Conservation (phyloP, 352 stramenopile genomes). For the Globisporangium radiosum region DNA sequence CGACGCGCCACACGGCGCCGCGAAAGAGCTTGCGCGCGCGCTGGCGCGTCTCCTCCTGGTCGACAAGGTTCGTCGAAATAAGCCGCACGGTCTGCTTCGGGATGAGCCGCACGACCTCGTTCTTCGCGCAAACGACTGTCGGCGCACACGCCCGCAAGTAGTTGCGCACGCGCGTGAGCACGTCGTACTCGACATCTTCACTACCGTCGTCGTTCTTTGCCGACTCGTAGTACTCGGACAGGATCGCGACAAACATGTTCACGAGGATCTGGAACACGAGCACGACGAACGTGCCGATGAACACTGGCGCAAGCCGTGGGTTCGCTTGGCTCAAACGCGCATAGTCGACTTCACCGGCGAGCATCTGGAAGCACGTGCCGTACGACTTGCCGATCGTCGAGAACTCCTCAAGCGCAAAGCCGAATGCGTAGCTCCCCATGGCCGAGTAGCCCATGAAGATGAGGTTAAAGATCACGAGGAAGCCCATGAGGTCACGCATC, state of each 20-base stretch:
- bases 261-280: slow-evolving; percentile 84
- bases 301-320: slow-evolving; percentile 66
- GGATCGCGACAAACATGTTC: slow-evolving; percentile 89
- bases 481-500: slow-evolving; percentile 80
- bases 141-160: slow-evolving; percentile 71
- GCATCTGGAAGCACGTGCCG: slow-evolving; percentile 84
- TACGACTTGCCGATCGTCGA: slow-evolving; percentile 79
- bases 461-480: slow-evolving; percentile 85
- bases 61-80: slow-evolving; percentile 85
- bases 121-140: slow-evolving; percentile 72
- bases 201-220: slow-evolving; percentile 72
- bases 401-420: slow-evolving; percentile 77
- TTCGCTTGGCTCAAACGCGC: slow-evolving; percentile 70
- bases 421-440: slow-evolving; percentile 83
- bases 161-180: slow-evolving; percentile 68
- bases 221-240: slow-evolving; percentile 83
- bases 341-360: slow-evolving; percentile 81
- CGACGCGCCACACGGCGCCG: slow-evolving; percentile 80
- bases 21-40: slow-evolving; percentile 78
- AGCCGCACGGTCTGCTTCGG: slow-evolving; percentile 69
- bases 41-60: slow-evolving; percentile 79
- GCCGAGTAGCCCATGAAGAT: slow-evolving; percentile 84
- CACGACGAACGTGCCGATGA: slow-evolving; percentile 83
- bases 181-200: slow-evolving; percentile 83
- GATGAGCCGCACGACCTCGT: slow-evolving; percentile 70